Base-by-base conservation (phyloP, 306 rosid species). In the Sicyos edulis region DNA sequence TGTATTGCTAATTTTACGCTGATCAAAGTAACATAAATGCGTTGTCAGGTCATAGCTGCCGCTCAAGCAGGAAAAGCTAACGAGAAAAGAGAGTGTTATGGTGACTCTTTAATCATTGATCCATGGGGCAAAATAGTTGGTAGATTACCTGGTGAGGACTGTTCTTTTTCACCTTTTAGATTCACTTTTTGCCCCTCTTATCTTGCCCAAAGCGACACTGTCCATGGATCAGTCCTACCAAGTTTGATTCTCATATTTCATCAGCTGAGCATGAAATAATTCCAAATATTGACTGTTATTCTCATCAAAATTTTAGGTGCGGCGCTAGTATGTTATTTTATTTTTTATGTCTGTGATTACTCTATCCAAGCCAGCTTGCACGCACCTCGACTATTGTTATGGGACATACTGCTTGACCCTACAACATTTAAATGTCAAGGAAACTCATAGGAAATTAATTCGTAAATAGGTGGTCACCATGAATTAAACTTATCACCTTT, bases 91-190 rank as follows among this genome's bases (percentile, higher is more conserved):
- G 96, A 93, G 82, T 87, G 97, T 84, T 85, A 88, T 10, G 99
- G 97, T 10, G 95, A 91, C 71, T 75, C 99, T 73, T 77, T 93
- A 77, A 88, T 93, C 63, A 87, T 93, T 17, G 97, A 93, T 79
- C 99, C 97, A 16, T 91, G 99, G 99, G 96, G 99, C 47, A 85
- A 87, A 63, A 50, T 93, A 78, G 84, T 91, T 76, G 88, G 96
- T 63, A 86, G 85, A 74, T 82, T 87, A 42, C 86, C 96, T 5
- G 97, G 99, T 93, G 70, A 88, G 83, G 66, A 74, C 83, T 69
- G 34, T 45, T 61, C 21, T 34, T 62, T 32, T 47, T 13, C 51
- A 12, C 7, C 22, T 45, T 24, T 63, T 45, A 51, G 32, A 37
- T 37, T 74, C 59, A 55, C 10, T 72, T 42, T 40, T 55, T 29